A percentile compares a stretch with the other conserved stretches of the same genome.
Conservation (phyloP, 257 asterid genomes). For the Nicotiana noctiflora region DNA sequence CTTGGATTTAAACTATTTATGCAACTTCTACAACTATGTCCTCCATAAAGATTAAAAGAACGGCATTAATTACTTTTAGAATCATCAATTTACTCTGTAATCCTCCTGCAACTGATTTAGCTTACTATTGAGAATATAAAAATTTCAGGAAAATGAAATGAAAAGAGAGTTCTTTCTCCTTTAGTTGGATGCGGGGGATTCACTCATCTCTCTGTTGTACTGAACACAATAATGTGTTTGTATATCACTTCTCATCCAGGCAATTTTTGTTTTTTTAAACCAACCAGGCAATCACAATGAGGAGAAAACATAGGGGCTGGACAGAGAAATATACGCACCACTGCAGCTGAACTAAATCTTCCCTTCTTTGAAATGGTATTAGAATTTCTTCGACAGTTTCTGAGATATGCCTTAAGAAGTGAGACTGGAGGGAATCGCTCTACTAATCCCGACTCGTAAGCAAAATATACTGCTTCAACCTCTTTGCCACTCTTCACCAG, state of each 20-base stretch:
- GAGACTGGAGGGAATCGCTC: slow-evolving; percentile 18
- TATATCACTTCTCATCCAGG: not conserved
- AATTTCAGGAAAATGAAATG: not conserved
- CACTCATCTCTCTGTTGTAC: not conserved
- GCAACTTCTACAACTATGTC: not conserved
- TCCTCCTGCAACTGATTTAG: not conserved
- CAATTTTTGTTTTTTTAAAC: not conserved
- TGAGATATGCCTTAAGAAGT: slow-evolving; percentile 18
- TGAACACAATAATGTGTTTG: not conserved
- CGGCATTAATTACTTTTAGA: not conserved
- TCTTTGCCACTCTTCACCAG: slow-evolving; percentile 22
- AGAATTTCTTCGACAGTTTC: slow-evolving; percentile 20
- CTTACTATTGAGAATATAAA: not conserved
- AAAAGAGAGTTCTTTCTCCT: not conserved
- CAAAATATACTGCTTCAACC: slow-evolving; percentile 24
- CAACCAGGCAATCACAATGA: not conserved
- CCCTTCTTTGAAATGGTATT: slow-evolving; percentile 15
- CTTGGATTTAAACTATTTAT: not conserved
- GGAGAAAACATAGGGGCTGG: not conserved
- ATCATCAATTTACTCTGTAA: not conserved
- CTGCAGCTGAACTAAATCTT: slow-evolving; percentile 16
- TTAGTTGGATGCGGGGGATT: not conserved
- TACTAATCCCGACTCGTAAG: slow-evolving; percentile 19
- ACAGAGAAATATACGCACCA: slow-evolving; percentile 14
- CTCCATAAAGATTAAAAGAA: not conserved